A percentile compares a stretch with the other conserved stretches of the same genome.
phyloP scores from a whole-genome alignment of 164 flowering plant species.

The Liquidambar formosana region DNA sequence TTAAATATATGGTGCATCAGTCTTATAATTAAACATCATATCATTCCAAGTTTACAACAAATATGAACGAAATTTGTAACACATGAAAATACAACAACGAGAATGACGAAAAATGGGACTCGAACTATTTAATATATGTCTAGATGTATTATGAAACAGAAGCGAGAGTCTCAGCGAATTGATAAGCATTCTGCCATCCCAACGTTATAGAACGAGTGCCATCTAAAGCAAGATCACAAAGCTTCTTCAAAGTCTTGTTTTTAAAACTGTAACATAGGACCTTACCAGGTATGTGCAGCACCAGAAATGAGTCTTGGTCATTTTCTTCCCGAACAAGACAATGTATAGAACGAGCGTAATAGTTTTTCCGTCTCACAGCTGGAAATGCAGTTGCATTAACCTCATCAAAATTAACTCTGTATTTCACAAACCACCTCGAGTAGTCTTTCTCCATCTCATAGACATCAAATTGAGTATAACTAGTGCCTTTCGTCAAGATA shows the following conservation, averaged over 20 bases:
- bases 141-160: slow-evolving; percentile 10
- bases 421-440: slow-evolving; percentile 24
- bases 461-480: slow-evolving; percentile 10
- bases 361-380: slow-evolving; percentile 2
- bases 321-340: slow-evolving; percentile 13
- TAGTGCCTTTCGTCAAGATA: not conserved
- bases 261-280: slow-evolving; percentile 18
- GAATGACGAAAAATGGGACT: too few species aligned
- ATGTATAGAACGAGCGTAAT: slow-evolving; percentile 5
- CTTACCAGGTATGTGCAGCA: slow-evolving; percentile 22
- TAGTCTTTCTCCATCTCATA: slow-evolving; percentile 20
- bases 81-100: too few species aligned
- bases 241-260: slow-evolving; percentile 9
- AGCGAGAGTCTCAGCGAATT: slow-evolving; percentile 15
- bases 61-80: too few species aligned
- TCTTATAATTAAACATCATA: too few species aligned
- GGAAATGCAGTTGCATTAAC: slow-evolving; percentile 16
- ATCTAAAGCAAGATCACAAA: slow-evolving; percentile 8
- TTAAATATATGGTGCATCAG: too few species aligned
- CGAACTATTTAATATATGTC: too few species aligned
- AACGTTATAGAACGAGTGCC: not conserved
- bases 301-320: slow-evolving; percentile 24
- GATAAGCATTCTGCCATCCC: slow-evolving; percentile 7
- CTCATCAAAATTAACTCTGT: slow-evolving; percentile 14
- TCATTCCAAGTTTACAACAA: too few species aligned